Base-by-base conservation (phyloP, 1,284 basidiomycete species). In the Malassezia yamatoensis region DNA sequence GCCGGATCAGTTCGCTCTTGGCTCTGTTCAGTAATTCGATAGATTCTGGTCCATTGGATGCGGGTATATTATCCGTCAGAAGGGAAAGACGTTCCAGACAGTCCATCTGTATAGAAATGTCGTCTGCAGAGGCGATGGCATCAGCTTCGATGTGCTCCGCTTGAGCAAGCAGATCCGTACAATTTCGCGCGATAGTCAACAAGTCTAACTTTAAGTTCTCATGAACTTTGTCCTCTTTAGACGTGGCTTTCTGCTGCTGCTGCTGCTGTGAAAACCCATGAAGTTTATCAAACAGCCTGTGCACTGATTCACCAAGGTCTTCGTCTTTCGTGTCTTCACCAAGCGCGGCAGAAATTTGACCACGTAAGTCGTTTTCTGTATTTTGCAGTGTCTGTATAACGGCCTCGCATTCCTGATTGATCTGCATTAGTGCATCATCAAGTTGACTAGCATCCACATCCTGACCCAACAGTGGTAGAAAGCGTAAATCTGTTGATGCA, bases 131-230 rank as follows among this genome's bases (percentile, higher is more conserved):
- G 11, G 38, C 0, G 21, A 32, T n/a, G n/a, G 42, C 36, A 2
- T 13, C 6, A 15, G n/a, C 18, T 21, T 32, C n/a, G 0, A 48
- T 45, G 13, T 51, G 43, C n/a, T 57, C 54, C 5, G 50, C 50
- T 2, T 49, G 39, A 2, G 54, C 43, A 2, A 57, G 49, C 3
- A 51, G 39, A 33, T 48, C 36, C 16, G 54, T 57, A 36, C 54
- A 57, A 9, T 47, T 44, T n/a, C 54, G 54, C 0, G 54, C 54
- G 11, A 37, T 32, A 11, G 34, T 37, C 39, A 49, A 32, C 13
- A 36, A 21, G 18, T 11, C 24, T 5, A 35, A 21, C 5, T 33
- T 20, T 16, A 5, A 13, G 41, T 7, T 43, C 13, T 1, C 13
- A 13, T 6, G 2, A 32, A 11, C 41, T 12, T 43, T 21, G 10